Evolutionary conservation across 805 yeast genomes (phyloP).

Genomic region (Candida suzukii): DNA sequence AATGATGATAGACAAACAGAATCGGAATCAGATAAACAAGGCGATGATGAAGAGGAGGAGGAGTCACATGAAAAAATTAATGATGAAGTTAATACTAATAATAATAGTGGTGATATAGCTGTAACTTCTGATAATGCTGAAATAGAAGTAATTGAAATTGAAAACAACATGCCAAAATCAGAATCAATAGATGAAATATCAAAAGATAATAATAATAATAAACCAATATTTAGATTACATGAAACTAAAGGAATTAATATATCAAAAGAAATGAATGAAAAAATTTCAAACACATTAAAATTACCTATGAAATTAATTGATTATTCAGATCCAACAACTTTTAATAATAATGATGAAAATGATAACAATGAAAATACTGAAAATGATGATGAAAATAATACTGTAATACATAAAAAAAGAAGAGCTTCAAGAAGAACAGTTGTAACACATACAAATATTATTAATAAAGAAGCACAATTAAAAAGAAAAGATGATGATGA

Average conservation of each 20-base stretch:
- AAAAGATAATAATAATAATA: no score
- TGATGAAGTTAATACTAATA: no score
- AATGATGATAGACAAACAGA: background rate
- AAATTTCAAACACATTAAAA: background rate
- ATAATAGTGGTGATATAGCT: no score
- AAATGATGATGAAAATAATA: background rate
- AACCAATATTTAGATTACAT: no score
- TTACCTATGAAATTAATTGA: background rate
- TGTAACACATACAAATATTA: background rate
- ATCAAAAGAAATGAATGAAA: background rate
- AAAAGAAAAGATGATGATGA: conserved; percentile 1
- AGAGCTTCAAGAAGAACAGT: background rate
- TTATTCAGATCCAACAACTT: conserved; percentile 2
- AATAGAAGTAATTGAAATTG: conserved; percentile 1
- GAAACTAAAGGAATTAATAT: background rate
- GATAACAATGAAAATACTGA: conserved; percentile 1
- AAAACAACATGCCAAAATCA: no score
- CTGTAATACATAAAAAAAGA: background rate
- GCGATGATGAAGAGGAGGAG: background rate
- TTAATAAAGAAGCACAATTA: conserved; percentile 1
- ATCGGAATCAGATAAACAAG: background rate
- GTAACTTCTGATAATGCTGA: conserved; percentile 3
- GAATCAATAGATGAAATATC: no score
- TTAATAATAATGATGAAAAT: conserved; percentile 11
- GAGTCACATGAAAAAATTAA: no score